A percentile compares a stretch with the other conserved stretches of the same genome.
Evolutionary conservation across 2,329 filamentous ascomycete genomes (phyloP).

Genomic region (Emergomyces africanus): DNA sequence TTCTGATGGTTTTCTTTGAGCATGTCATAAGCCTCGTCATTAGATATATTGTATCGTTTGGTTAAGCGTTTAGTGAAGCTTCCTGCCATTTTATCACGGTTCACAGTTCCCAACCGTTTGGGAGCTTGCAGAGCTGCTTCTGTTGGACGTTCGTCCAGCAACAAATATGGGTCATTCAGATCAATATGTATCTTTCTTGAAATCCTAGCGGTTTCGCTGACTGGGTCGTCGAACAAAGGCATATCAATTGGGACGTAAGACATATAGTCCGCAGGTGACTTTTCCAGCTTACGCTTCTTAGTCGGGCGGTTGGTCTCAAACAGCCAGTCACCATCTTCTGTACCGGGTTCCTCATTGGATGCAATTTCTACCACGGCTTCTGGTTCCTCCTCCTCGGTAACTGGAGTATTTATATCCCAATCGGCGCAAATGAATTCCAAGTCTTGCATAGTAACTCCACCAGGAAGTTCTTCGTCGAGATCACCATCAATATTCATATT

Average conservation of each 20-base stretch:
- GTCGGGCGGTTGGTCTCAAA: constrained; percentile 37
- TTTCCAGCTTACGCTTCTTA: constrained; percentile 53
- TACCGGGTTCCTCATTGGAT: constrained; percentile 34
- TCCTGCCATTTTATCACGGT: constrained; percentile 50
- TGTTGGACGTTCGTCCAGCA: constrained; percentile 64
- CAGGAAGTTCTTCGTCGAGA: constrained; percentile 46
- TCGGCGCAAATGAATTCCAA: constrained; percentile 77
- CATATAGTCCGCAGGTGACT: constrained; percentile 33
- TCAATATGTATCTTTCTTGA: constrained; percentile 73
- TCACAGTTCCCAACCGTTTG: constrained; percentile 23
- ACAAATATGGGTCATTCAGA: constrained; percentile 73
- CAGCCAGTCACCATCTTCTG: constrained; percentile 45
- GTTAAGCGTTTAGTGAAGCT: constrained; percentile 60
- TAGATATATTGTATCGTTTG: constrained; percentile 86
- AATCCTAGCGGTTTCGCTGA: constrained; percentile 56
- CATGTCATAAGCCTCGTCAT: constrained; percentile 89
- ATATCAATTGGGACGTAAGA: constrained; percentile 47
- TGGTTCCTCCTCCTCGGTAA: constrained; percentile 19
- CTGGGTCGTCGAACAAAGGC: constrained; percentile 69
- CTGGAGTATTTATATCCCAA: constrained; percentile 56
- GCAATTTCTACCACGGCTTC: constrained; percentile 13
- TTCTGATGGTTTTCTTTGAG: constrained; percentile 95
- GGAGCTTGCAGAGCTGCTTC: constrained; percentile 46
- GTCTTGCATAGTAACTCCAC: constrained; percentile 65
- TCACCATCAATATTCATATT: constrained; percentile 39